A percentile compares a stretch with the other conserved stretches of the same genome.
Conservation (phyloP, 2,329 filamentous ascomycete genomes). For the Colletotrichum liriopes region DNA sequence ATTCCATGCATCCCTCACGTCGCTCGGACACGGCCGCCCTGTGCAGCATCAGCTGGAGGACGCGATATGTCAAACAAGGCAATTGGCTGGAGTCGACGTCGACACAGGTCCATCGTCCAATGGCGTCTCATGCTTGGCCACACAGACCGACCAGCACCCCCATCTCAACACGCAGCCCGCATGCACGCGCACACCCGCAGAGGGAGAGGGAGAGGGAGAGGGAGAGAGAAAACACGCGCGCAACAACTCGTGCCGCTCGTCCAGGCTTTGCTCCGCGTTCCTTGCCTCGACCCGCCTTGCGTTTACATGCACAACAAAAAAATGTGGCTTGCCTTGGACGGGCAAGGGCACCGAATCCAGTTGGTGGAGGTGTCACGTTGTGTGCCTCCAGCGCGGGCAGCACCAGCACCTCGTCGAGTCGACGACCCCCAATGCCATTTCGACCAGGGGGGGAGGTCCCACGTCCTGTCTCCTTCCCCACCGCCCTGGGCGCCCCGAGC, state of each 20-base stretch:
- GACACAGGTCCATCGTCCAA: conserved; percentile 24
- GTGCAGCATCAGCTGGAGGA: not conserved
- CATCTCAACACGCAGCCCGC: not conserved
- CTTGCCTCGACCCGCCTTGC: not conserved
- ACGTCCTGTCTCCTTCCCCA: conserved; percentile 27
- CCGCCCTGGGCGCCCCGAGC: conserved; percentile 25
- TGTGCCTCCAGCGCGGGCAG: conserved; percentile 11
- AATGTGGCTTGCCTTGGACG: conserved; percentile 26
- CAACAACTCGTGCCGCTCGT: not conserved
- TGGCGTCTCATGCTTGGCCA: conserved; percentile 18
- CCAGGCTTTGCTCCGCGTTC: conserved; percentile 19
- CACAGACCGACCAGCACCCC: conserved; percentile 15
- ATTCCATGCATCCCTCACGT: conserved; percentile 38
- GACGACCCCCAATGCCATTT: conserved; percentile 17
- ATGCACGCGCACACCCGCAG: not conserved
- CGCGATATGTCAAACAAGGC: conserved; percentile 9
- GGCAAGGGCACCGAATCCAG: conserved; percentile 29
- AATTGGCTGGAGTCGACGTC: conserved; percentile 1
- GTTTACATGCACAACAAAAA: conserved; percentile 3
- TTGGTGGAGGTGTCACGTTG: conserved; percentile 32
- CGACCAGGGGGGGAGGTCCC: conserved; percentile 1
- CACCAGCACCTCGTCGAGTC: not conserved
- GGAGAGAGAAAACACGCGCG: not conserved
- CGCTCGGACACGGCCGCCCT: conserved; percentile 22
- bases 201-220: not conserved